Base-by-base conservation (phyloP, 495 filamentous ascomycete genomes). In the Podospora pseudoanserina region DNA sequence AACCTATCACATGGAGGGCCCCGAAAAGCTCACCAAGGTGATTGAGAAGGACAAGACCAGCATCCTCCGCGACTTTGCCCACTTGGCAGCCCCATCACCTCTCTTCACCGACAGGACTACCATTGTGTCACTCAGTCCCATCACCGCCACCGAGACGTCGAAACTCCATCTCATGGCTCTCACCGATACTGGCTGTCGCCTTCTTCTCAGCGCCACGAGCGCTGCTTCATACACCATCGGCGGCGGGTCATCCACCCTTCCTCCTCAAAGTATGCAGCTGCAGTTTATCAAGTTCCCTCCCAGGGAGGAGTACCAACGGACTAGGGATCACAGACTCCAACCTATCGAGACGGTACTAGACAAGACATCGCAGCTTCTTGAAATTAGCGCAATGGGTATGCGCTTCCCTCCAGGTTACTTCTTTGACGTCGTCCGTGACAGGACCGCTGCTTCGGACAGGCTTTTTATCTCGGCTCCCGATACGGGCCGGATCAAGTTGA, bases 211-310 rank as follows among this genome's bases (percentile, higher is more conserved):
- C 73, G 93, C 94, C 5, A 96, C 94, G 2, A 89, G 90, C 55
- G 86, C 91, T 6, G 89, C 89, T 60, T 89, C 86, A 49, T 90
- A 88, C 66, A 90, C 88, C 76, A 81, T 83, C 5, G 80, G 85
- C 18, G 69, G 69, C 15, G 81, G 86, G 28, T 83, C 88, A 26
- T 79, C 81, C 27, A 84, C 78, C 57, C 84, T 81, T 66, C 87
- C 93, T 0, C 94, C 96, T 3, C 94, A 90, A 62, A 97, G 92
- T 79, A 97, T 99, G 93, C 94, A 97, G 76, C 88, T 97, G 23
- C 91, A 96, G 70, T 93, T 94, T 72, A 89, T 98, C 76, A 96
- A 94, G 72, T 96, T 97, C 65, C 96, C 95, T 9, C 94, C 95
- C 0, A 70, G 72, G 27, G 76, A 82, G 57, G 63, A 23, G 65